These are phyloP conservation scores for Phytophthora pseudosyringae DNA, from an alignment of 352 stramenopile genomes.

Conservation along the genomic window DNA sequence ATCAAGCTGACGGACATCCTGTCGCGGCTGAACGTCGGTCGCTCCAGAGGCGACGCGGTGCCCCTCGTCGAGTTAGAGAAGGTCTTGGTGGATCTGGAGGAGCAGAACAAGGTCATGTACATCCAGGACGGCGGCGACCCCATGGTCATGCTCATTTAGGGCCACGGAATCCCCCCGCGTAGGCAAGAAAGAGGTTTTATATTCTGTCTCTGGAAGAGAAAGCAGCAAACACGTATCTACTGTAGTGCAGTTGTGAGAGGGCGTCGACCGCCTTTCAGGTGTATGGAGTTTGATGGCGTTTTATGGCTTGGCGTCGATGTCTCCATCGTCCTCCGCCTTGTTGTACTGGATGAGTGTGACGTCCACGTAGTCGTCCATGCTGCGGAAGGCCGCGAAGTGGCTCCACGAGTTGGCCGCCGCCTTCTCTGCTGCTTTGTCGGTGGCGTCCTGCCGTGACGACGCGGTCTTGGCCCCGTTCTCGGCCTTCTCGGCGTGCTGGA, in stretches of 20 bases:
- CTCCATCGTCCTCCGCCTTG: slow-evolving; percentile 36
- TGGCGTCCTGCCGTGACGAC: neutral
- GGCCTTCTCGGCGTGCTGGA: slow-evolving; percentile 13
- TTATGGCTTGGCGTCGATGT: slow-evolving; percentile 8
- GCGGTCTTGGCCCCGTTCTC: slow-evolving; percentile 1
- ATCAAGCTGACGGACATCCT: slow-evolving; percentile 69
- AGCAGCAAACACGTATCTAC: slow-evolving; percentile 27
- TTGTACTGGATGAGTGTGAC: slow-evolving; percentile 73
- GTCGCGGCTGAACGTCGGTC: slow-evolving; percentile 56
- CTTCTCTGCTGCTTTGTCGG: neutral
- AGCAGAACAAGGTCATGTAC: slow-evolving; percentile 93
- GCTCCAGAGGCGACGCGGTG: slow-evolving; percentile 39
- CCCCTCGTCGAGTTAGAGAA: slow-evolving; percentile 66
- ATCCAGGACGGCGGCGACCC: slow-evolving; percentile 82
- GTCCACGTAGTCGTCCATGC: slow-evolving; percentile 79
- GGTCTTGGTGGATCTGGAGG: slow-evolving; percentile 76
- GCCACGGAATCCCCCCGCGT: neutral
- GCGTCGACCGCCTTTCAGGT: neutral
- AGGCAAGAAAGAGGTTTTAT: slow-evolving; percentile 39
- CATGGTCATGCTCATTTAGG: slow-evolving; percentile 89
- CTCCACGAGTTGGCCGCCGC: slow-evolving; percentile 35
- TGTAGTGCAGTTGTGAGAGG: slow-evolving; percentile 26
- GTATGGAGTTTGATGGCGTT: neutral
- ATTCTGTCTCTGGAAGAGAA: slow-evolving; percentile 39
- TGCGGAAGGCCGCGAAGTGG: slow-evolving; percentile 69